Percentiles rank a stretch among this genome's conserved stretches.
Evolutionary conservation across 805 yeast genomes (phyloP).

Genomic region (Yamadazyma scolyti): DNA sequence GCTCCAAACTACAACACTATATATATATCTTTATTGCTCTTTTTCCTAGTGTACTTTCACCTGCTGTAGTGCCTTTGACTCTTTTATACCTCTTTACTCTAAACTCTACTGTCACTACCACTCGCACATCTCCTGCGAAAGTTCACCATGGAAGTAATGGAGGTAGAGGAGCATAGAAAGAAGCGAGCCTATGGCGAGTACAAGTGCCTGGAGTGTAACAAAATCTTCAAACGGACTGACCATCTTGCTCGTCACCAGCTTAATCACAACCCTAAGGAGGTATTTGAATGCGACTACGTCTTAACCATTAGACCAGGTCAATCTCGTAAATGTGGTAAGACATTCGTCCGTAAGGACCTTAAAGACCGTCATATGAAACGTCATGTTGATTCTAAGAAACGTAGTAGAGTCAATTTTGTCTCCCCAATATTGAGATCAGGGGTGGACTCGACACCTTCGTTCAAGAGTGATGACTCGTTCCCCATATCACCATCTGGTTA

Average conservation of each 20-base stretch:
- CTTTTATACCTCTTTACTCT: too few relatives aligned
- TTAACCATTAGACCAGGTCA: conserved; percentile 36
- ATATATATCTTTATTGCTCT: too few relatives aligned
- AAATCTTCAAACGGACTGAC: conserved; percentile 57
- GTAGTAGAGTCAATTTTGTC: conserved; percentile 9
- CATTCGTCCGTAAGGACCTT: conserved; percentile 62
- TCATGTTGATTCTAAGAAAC: conserved; percentile 15
- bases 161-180: conserved; percentile 3
- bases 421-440: conserved; percentile 6
- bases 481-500: too few relatives aligned
- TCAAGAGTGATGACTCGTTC: too few relatives aligned
- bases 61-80: too few relatives aligned
- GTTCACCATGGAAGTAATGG: too few relatives aligned
- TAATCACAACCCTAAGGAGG: conserved; percentile 53
- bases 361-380: conserved; percentile 37
- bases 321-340: conserved; percentile 49
- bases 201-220: conserved; percentile 45
- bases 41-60: too few relatives aligned
- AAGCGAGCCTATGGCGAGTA: conserved; percentile 23
- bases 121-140: too few relatives aligned
- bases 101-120: too few relatives aligned
- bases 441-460: too few relatives aligned
- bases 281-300: conserved; percentile 52
- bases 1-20: too few relatives aligned
- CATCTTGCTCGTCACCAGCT: conserved; percentile 63